Base-by-base conservation (phyloP, 225 moss, liverwort and hornwort species). In the Asterella californica region DNA sequence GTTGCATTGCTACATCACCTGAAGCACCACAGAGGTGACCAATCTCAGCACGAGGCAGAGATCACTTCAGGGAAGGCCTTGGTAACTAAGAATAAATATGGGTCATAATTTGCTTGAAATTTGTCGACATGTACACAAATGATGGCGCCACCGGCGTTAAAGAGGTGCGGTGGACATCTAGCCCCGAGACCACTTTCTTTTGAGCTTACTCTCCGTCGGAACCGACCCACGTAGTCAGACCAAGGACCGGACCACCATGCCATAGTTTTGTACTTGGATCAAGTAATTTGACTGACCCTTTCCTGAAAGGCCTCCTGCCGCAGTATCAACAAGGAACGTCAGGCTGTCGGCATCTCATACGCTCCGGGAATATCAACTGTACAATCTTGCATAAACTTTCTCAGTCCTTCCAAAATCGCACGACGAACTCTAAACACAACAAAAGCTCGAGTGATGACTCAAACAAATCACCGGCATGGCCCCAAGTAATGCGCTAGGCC, bases 221-320 rank as follows among this genome's bases (percentile, higher is more conserved):
- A 54, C 17, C 59, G 24, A 52, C 75, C 77, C 77, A 77, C 1
- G 64, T 64, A 30, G 77, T 77, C 62, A 77, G 77, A 77, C 77
- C 77, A 62, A 63, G 77, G 48, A 77, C 77, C 63, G 77, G 25
- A 45, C 77, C 77, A 77, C 77, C 77, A n/a, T 77, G 63, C 77
- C 77, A 77, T 49, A 77, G 64, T 62, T 38, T 38, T 62, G 77
- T 77, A n/a, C 63, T 17, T 30, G 77, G 77, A 77, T 77, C 77
- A 62, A 64, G 63, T 77, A 77, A 63, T 65, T 37, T 63, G 11
- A 63, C 64, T 64, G 77, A 77, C 46, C 64, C 77, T 46, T 77
- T 77, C 27, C 46, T 30, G 64, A 64, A 46, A 7, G 77, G 64
- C 24, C 63, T 77, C 77, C 77, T 77, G 77, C 77, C 71, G 71